A percentile compares a stretch with the other conserved stretches of the same genome.
phyloP scores from a whole-genome alignment of 2,329 filamentous ascomycete genomes.

The Fusarium nematophilum region DNA sequence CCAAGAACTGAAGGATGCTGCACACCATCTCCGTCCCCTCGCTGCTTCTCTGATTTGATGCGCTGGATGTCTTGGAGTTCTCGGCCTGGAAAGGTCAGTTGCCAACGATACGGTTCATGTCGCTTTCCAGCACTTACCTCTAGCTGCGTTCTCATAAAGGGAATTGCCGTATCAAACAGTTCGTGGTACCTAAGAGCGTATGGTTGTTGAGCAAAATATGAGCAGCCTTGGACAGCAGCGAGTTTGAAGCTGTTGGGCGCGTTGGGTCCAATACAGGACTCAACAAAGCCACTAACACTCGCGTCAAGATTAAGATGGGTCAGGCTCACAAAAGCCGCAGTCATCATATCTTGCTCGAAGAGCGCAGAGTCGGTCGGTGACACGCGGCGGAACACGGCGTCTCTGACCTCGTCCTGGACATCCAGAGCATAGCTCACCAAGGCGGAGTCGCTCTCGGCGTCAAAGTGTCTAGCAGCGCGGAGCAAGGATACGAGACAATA shows the following conservation, averaged over 20 bases:
- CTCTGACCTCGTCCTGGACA: conserved; percentile 75
- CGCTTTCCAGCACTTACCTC: conserved; percentile 57
- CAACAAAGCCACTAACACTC: conserved; percentile 66
- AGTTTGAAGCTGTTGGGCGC: conserved; percentile 71
- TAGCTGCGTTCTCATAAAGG: conserved; percentile 67
- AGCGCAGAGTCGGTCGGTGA: conserved; percentile 58
- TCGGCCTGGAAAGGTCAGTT: conserved; percentile 25
- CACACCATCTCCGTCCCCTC: conserved; percentile 44
- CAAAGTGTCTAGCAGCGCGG: conserved; percentile 72
- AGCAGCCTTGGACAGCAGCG: conserved; percentile 70
- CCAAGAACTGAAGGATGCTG: conserved; percentile 66
- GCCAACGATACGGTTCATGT: neutral
- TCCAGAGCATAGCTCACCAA: conserved; percentile 76
- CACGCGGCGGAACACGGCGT: conserved; percentile 71
- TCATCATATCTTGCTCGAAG: conserved; percentile 74
- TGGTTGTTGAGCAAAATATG: conserved; percentile 68
- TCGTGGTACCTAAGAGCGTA: conserved; percentile 62
- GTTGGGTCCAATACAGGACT: conserved; percentile 66
- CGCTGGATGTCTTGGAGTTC: conserved; percentile 26
- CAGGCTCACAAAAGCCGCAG: conserved; percentile 73
- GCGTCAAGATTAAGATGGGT: conserved; percentile 70
- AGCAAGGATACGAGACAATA: conserved; percentile 73
- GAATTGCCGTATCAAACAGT: conserved; percentile 66
- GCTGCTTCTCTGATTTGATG: conserved; percentile 12
- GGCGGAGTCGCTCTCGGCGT: conserved; percentile 70